These are phyloP conservation scores for Paracoccidioides lutzii DNA, from an alignment of 2,329 filamentous ascomycete species.

Conservation along the genomic window DNA sequence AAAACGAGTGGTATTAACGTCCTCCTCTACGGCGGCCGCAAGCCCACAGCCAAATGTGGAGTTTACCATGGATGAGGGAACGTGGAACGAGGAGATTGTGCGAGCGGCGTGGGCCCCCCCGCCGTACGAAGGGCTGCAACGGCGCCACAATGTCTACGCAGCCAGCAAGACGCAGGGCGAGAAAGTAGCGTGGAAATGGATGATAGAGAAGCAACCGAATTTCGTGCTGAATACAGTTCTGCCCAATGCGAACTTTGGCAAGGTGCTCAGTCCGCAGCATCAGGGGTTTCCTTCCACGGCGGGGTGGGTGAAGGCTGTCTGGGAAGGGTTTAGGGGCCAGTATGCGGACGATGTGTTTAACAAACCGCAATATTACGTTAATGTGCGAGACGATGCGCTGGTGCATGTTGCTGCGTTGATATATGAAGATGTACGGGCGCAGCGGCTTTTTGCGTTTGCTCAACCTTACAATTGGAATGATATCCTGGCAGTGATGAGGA, in stretches of 20 bases:
- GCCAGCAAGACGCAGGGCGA: slow-evolving; percentile 38
- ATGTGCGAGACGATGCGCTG: slow-evolving; percentile 38
- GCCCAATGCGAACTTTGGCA: slow-evolving; percentile 25
- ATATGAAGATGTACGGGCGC: slow-evolving; percentile 31
- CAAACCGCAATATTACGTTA: slow-evolving; percentile 32
- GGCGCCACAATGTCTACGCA: slow-evolving; percentile 26
- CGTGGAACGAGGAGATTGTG: slow-evolving; percentile 28
- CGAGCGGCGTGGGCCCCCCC: slow-evolving; percentile 22
- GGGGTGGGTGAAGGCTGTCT: slow-evolving; percentile 12
- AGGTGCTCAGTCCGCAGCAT: slow-evolving; percentile 22
- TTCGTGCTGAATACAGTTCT: slow-evolving; percentile 34
- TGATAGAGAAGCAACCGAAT: slow-evolving; percentile 29
- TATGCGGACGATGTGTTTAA: not conserved
- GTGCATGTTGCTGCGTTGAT: slow-evolving; percentile 43
- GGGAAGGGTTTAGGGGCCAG: slow-evolving; percentile 12
- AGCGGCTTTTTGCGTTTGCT: slow-evolving; percentile 44
- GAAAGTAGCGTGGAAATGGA: slow-evolving; percentile 35
- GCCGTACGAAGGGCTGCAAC: slow-evolving; percentile 16
- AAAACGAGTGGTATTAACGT: slow-evolving; percentile 34
- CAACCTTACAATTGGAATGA: slow-evolving; percentile 36
- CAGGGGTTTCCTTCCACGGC: slow-evolving; percentile 13
- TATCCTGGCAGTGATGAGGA: slow-evolving; percentile 25
- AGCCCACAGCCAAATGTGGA: slow-evolving; percentile 24
- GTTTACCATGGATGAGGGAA: slow-evolving; percentile 21
- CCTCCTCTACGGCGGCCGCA: slow-evolving; percentile 25